Base-by-base conservation (phyloP, 2,329 filamentous ascomycete genomes). In the Cryphonectria japonica region DNA sequence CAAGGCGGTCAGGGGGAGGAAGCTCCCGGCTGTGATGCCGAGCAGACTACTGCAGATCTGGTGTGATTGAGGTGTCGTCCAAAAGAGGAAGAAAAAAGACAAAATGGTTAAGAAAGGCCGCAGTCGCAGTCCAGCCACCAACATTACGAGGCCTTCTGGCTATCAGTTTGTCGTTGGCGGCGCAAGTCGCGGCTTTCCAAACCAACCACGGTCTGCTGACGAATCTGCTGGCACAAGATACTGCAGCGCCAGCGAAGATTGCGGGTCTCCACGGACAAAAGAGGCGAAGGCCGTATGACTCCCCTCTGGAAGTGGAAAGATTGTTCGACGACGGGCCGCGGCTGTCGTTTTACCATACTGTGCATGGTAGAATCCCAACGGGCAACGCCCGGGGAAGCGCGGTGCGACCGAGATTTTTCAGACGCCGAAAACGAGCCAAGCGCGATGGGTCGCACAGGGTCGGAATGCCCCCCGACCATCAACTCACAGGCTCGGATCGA, bases 341-440 rank as follows among this genome's bases (percentile, higher is more conserved):
- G 64, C 34, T 54, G 64, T 54, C 34, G 54, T 69, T 39, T 50
- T 46, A 69, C 70, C 46, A n/a, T n/a, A 50, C 34, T 34, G 34
- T 34, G 6, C 22, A 50, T 8, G 22, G 22, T n/a, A 50, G 46
- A 50, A n/a, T 7, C 59, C 63, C 67, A 69, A 41, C 54, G 52
- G 67, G 65, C 41, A 69, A 59, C 57, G 26, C 63, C 39, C 63
- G 63, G 61, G 34, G 67, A 67, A 64, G 63, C 68, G 54, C 70
- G 70, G 70, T 62, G 60, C 70, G 70, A 60, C 70, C 70, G 70
- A 72, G 64, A 70, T 70, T 69, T 70, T 68, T 60, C 70, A 72
- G 60, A 65, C 60, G 65, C 68, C 60, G 32, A 61, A 72, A 67
- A 68, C 68, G 68, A 54, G 19, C 54, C 50, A 70, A 60, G 68